Evolutionary conservation across 176 grass and related monocot genomes (phyloP).

Genomic region (barley (Hordeum vulgare)): DNA sequence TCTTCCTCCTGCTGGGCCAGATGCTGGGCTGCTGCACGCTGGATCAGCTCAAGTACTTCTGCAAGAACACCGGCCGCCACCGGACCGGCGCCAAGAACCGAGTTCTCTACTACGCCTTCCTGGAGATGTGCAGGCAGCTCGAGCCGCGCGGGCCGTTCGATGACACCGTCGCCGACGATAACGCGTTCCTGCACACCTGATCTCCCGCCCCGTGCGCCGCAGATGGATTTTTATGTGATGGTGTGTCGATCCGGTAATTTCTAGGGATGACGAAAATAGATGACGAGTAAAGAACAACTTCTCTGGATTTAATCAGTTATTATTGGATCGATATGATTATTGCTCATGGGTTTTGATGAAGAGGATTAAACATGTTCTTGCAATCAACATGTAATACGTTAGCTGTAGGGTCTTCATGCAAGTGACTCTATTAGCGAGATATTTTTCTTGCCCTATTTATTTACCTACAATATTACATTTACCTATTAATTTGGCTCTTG

Average conservation of each 20-base stretch:
- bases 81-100: slow-evolving; percentile 68
- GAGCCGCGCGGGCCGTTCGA: slow-evolving; percentile 11
- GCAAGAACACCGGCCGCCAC: slow-evolving; percentile 44
- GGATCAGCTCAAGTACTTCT: slow-evolving; percentile 74
- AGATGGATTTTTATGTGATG: neutral
- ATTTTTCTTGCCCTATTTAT: neutral
- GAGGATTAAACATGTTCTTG: neutral
- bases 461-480: neutral
- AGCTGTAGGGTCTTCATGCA: neutral
- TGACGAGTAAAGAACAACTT: neutral
- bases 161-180: neutral
- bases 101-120: slow-evolving; percentile 51
- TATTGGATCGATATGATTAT: neutral
- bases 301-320: neutral
- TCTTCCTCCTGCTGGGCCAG: slow-evolving; percentile 67
- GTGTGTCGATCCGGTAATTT: neutral
- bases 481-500: no score
- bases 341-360: neutral
- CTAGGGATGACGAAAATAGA: neutral
- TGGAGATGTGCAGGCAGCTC: slow-evolving; percentile 55
- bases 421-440: neutral
- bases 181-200: neutral
- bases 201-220: neutral
- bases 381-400: no score
- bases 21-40: slow-evolving; percentile 64